A percentile compares a stretch with the other conserved stretches of the same genome.
Conservation (phyloP, 495 filamentous ascomycete species). For the Hypoxylon perforatum region DNA sequence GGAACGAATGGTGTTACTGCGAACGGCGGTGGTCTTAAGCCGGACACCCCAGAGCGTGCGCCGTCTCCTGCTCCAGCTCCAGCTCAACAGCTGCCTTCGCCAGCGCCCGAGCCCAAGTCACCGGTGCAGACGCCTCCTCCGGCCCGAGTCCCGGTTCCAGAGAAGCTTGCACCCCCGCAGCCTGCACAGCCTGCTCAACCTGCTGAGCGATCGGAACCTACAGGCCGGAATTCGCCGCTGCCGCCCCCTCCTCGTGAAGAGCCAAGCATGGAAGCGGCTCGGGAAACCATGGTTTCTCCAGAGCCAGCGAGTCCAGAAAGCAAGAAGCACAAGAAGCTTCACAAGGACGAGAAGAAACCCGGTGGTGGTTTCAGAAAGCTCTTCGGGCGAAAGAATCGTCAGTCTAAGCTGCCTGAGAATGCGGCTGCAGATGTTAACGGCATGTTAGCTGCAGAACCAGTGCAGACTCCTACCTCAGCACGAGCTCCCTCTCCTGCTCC, state of each 20-base stretch:
- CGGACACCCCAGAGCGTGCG: constrained; percentile 50
- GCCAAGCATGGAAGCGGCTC: constrained; percentile 49
- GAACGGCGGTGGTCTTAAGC: constrained; percentile 45
- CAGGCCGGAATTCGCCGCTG: constrained; percentile 50
- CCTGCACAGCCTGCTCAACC: constrained; percentile 52
- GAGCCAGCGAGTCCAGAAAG: constrained; percentile 58
- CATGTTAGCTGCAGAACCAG: constrained; percentile 40
- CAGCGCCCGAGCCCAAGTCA: constrained; percentile 20
- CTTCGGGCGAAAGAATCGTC: constrained; percentile 68
- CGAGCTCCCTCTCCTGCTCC: constrained; percentile 39
- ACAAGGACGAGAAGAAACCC: constrained; percentile 63
- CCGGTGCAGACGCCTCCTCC: constrained; percentile 20
- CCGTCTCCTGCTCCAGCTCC: constrained; percentile 35
- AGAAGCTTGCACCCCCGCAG: constrained; percentile 47
- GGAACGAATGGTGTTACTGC: constrained; percentile 28
- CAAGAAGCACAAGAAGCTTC: constrained; percentile 65
- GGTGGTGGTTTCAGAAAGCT: constrained; percentile 68
- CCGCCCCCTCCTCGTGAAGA: constrained; percentile 54
- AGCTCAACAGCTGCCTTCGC: constrained; percentile 2
- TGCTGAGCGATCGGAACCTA: constrained; percentile 46
- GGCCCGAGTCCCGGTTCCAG: constrained; percentile 31
- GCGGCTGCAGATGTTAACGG: constrained; percentile 54
- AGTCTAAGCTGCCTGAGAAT: constrained; percentile 62
- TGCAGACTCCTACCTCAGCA: constrained; percentile 31
- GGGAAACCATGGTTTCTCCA: constrained; percentile 57